Evolutionary conservation across 257 asterid genomes (phyloP).

Genomic region (Plantago ovata): DNA sequence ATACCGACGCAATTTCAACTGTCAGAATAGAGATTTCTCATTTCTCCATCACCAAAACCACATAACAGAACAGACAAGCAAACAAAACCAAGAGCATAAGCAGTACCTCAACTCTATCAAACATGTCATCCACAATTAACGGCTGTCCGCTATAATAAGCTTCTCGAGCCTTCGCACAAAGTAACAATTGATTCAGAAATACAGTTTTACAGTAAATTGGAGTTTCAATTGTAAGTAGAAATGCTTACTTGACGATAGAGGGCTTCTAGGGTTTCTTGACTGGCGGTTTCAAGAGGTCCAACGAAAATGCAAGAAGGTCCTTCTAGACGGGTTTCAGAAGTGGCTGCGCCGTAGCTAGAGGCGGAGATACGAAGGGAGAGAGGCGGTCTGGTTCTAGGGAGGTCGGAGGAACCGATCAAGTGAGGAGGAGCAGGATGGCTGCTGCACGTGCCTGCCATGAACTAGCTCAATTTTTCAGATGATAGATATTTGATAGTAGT

Average conservation of each 20-base stretch:
- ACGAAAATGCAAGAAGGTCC: slow-evolving; percentile 92
- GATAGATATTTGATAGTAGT: background rate
- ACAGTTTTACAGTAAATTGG: slow-evolving; percentile 1
- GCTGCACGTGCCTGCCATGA: slow-evolving; percentile 81
- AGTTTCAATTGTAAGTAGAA: background rate
- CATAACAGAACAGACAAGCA: background rate
- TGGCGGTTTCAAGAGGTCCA: slow-evolving; percentile 89
- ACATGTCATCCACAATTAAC: slow-evolving; percentile 93
- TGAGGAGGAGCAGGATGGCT: slow-evolving; percentile 50
- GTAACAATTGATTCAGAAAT: background rate
- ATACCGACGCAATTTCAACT: slow-evolving; percentile 81
- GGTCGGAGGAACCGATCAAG: slow-evolving; percentile 38
- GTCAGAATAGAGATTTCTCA: slow-evolving; percentile 11
- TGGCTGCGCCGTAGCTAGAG: slow-evolving; percentile 45
- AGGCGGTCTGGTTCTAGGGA: slow-evolving; percentile 42
- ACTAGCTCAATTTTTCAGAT: slow-evolving; percentile 17
- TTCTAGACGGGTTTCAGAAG: slow-evolving; percentile 30
- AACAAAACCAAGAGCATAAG: slow-evolving; percentile 8
- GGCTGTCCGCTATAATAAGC: slow-evolving; percentile 87
- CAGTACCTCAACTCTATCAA: slow-evolving; percentile 90
- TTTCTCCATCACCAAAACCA: slow-evolving; percentile 17
- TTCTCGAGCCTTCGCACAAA: slow-evolving; percentile 65
- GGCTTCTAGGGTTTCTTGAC: slow-evolving; percentile 91
- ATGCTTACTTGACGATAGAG: slow-evolving; percentile 70
- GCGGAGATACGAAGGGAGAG: slow-evolving; percentile 46